Evolutionary conservation across 768 basidiomycete species (phyloP), one percentile per base, ranked within the genome.

Genomic region (Termitomyces sp.): DNA sequence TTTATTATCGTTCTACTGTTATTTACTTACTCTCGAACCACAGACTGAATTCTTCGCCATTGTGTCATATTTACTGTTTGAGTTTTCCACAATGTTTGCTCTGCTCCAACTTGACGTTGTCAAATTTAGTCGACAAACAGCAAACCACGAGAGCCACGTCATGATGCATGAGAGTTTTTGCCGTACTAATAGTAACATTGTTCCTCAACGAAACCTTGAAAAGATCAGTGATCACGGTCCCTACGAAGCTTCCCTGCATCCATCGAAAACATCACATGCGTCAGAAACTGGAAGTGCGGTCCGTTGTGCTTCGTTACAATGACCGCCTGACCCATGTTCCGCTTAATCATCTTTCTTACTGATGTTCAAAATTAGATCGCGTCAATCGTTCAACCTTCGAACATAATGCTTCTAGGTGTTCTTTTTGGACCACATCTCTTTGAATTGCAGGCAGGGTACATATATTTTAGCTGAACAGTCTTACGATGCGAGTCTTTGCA

Each of bases 1-100:
- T 74, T 70, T 71, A 17, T 42, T 17, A 40, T 11, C 34, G 37
- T 37, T 11, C 37, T 37, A 37, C 1, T 38, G 37, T 25, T 1
- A 25, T 25, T 25, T 25, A 25, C 25, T 25, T 25, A 25, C 25
- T 25, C 25, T 25, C 25, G 1, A 25, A 1, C 25, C 25, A 25
- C 25, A 25, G 25, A 25, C 25, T 1, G 25, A 25, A 1, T 25
- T 25, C 25, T 25, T 25, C 25, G 25, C 1, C 25, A 25, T 25
- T 25, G 25, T 1, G 25, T 25, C 25, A 25, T 25, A 25, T 25
- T 25, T 25, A 25, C 25, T 25, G 25, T 25, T 25, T 25, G 25
- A 1, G 25, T 25, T 25, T 25, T 25, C 25, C 25, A 25, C 25
- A 25, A 25, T 25, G 25, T 25, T 25, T 25, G 25, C 25, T 25